Base-by-base conservation (phyloP, 495 filamentous ascomycete genomes). In the Daldinia bambusicola region DNA sequence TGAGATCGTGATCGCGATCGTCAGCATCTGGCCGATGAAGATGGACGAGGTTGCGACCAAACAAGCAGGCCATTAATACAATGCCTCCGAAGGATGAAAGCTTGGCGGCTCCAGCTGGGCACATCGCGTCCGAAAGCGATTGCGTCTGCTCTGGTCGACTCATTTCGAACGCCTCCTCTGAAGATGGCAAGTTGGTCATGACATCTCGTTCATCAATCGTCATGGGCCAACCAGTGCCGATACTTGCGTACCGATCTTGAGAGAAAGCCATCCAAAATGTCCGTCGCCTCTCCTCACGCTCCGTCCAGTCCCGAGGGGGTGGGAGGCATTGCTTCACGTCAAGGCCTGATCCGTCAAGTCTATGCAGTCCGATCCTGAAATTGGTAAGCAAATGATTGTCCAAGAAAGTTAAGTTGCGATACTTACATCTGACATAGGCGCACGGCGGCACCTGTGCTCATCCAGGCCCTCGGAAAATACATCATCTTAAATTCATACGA, bases 171-270 rank as follows among this genome's bases (percentile, higher is more conserved):
- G 93, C 89, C 55, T 97, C 93, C 61, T 98, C 95, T 14, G 88
- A 89, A 6, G 90, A 80, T 2, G 95, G 95, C 5, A 99, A 84
- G 75, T 94, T 93, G 45, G 92, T 96, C 80, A 91, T 84, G 68
- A 98, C 91, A 83, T 99, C 95, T 76, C 87, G 87, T 79, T 99
- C 96, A 69, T 98, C 95, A 45, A 99, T 87, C 0, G 88, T 88
- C 90, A 98, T 91, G 1, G 95, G 96, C 95, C 95, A 99, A 13
- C 96, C 96, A 26, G 95, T 99, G 32, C 95, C 96, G 66, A 99
- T 95, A 80, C 94, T 97, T 6, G 95, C 93, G 78, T 95, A 98
- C 59, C 95, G 88, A 77, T 99, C 95, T 61, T 91, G 79, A 69
- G 90, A 93, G 75, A 96, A 99, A 4, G 90, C 87, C 88, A 95